These are phyloP conservation scores for Boletus fagicola DNA, from an alignment of 768 basidiomycete genomes.

Conservation along the genomic window DNA sequence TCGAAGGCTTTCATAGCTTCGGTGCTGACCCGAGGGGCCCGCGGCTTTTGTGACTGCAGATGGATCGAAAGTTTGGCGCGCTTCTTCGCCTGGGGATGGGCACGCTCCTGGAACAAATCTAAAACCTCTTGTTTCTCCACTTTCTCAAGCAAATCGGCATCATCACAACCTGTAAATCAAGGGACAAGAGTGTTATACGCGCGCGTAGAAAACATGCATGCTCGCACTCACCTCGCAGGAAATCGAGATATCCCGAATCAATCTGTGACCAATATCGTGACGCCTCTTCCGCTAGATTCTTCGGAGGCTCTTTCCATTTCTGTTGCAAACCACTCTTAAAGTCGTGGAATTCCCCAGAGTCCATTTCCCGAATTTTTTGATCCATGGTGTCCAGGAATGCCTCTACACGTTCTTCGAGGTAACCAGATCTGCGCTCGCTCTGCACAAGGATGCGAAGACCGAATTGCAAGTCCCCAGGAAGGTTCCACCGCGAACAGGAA, in stretches of 20 bases:
- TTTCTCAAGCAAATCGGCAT: slow-evolving; percentile 60
- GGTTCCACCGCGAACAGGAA: slow-evolving; percentile 51
- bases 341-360: slow-evolving; percentile 66
- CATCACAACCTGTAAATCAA: slow-evolving; percentile 56
- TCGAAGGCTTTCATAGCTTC: slow-evolving; percentile 65
- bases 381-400: slow-evolving; percentile 80
- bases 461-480: slow-evolving; percentile 64
- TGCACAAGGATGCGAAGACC: slow-evolving; percentile 86
- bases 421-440: slow-evolving; percentile 76
- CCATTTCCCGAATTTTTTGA: slow-evolving; percentile 64
- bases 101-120: slow-evolving; percentile 61
- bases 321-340: slow-evolving; percentile 76
- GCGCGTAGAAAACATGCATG: neutral
- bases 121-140: slow-evolving; percentile 77
- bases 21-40: slow-evolving; percentile 57
- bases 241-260: slow-evolving; percentile 80
- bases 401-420: slow-evolving; percentile 86
- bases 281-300: slow-evolving; percentile 84
- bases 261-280: slow-evolving; percentile 69
- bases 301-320: slow-evolving; percentile 81
- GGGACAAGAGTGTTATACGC: neutral
- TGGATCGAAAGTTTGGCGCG: slow-evolving; percentile 87
- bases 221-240: slow-evolving; percentile 66
- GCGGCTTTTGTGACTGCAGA: slow-evolving; percentile 67
- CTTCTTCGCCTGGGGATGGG: slow-evolving; percentile 65